Evolutionary conservation across 345 rosid genomes (phyloP), one percentile per base, ranked within the genome.

Genomic region (Gossypium stocksii): DNA sequence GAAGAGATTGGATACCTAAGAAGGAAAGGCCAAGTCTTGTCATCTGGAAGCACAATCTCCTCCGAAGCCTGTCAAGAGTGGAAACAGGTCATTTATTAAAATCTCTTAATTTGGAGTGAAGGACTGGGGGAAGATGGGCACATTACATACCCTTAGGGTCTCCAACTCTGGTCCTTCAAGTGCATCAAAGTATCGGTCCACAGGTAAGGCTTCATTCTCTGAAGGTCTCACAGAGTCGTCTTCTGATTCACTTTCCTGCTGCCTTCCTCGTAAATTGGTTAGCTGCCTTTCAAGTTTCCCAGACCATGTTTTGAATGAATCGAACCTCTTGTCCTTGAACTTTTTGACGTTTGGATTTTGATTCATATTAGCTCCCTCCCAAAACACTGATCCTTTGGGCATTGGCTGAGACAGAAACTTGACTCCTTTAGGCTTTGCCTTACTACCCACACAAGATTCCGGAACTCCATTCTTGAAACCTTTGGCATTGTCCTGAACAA

Each of bases 271-370:
- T 38, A 93, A 65, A 73, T 79, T 83, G 0, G 94, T 64, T 44
- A 92, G 51, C 82, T 92, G 93, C 72, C 93, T 87, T 85, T 94
- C 97, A 8, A 94, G 85, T 80, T 76, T 90, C 65, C 94, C 97
- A 0, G 98, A 92, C 92, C 93, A 89, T n/a, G 98, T 94, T 72
- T 91, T 92, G 87, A 94, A 92, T 6, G 97, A 81, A 80, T 94
- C 92, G 78, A 66, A 92, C 70, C 97, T 80, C 25, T 77, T 87
- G 74, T 92, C 97, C 77, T 70, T 85, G 49, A 77, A 43, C 70
- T 74, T 80, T 20, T 23, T 81, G 16, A 63, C 10, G 68, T 38
- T 34, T 1, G 66, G 22, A 27, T 61, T 9, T 61, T 61, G 43
- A 61, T 61, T 61, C 44, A 61, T 61, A 0, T 67, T 34, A 62